Evolutionary conservation across 2,329 filamentous ascomycete species (phyloP), one percentile per base, ranked within the genome.

Genomic region (Elsinoe batatas): DNA sequence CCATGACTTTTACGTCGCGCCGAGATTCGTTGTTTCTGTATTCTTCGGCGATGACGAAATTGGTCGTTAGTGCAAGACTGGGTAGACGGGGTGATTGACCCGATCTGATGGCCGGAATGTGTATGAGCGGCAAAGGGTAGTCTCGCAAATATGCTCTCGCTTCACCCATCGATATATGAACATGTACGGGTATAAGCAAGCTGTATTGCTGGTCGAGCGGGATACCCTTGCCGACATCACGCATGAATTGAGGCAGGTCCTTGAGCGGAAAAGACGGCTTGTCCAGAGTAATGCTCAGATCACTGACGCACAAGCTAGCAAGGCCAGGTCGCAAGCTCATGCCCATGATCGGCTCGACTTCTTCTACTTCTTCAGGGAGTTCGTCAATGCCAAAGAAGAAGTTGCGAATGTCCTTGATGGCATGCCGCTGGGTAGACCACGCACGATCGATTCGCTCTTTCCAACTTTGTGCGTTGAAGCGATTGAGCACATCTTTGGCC

Each of bases 31-130:
- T 71, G 17, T 89, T 87, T 58, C 90, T 81, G 63, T 84, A 95
- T 68, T 98, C 94, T 71, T 98, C 93, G 0, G 90, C 94, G 59
- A 98, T 85, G 4, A 98, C 91, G 67, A 98, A 96, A 65, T 98
- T 88, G 1, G 91, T 87, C 62, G 83, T 86, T 54, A 98, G 74
- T 0, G 87, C 89, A 67, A 95, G 81, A 51, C 90, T 86, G n/a
- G 88, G 84, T 32, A 91, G 71, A 56, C 87, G 82, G 4, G 85
- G 80, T 1, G 90, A 88, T 67, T 97, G 91, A 0, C 84, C 85
- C 13, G 83, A 75, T 58, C 88, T 86, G 59, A 96, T 80, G 0
- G 85, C 79, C 0, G 94, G 93, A 17, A 98, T 87, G 67, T 98
- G 93, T 30, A 98, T 69, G 22, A 98, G 75, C 3, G 94, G 93